Evolutionary conservation across 2,329 filamentous ascomycete species (phyloP), one percentile per base, ranked within the genome.

Genomic region (Alternaria postmessia): DNA sequence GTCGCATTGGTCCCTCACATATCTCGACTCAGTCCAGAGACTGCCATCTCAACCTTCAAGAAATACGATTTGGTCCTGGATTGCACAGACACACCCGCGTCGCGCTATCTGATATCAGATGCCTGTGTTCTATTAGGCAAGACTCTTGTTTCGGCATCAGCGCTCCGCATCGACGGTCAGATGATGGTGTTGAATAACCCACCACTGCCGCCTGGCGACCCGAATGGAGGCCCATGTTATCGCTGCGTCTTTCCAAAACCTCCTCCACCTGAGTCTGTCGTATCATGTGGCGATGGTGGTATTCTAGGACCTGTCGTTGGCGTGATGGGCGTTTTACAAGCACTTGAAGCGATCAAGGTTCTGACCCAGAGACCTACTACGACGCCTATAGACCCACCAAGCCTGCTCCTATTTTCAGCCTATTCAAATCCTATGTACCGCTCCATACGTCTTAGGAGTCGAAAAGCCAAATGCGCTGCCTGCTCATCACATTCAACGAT

Each of bases 221-320:
- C 75, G 3, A 72, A 80, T 0, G 89, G 91, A 34, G 91, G 93
- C 0, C 94, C 94, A 0, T 99, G 95, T 78, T 99, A 99, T 79
- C 86, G 95, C 42, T 99, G 95, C 74, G 87, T 98, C 12, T 99
- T 97, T 69, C 94, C 93, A 0, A 90, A 86, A 38, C 94, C 95
- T 0, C 94, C 95, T 0, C 93, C 94, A 0, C 87, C 92, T 0
- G 91, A 91, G 42, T 93, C 88, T 57, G 90, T 97, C 1, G 84
- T 92, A 1, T 93, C 90, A 61, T 99, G 95, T 72, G 93, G 94
- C 41, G 95, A 99, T 75, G 94, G 94, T 9, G 95, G 95, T 0
- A 93, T 99, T 8, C 73, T 99, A 1, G 95, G 95, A 0, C 94
- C 95, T 0, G 93, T 97, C 0, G 95, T 99, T 0, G 95, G 95